phyloP scores from a whole-genome alignment of 148 eudicot species.

The Fallopia convolvulus region DNA sequence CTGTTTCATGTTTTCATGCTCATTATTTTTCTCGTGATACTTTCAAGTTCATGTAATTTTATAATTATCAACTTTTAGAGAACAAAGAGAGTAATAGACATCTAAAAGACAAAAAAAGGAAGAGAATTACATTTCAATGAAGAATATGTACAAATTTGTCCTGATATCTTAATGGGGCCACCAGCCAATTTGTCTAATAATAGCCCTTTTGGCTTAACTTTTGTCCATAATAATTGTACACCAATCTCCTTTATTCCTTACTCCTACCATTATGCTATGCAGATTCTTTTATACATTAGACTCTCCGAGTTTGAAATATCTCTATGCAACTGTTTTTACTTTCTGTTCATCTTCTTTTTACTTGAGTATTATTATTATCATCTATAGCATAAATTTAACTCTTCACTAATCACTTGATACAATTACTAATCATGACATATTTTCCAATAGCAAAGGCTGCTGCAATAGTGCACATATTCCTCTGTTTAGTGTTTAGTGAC shows the following conservation, averaged over 20 bases:
- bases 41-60: too few relatives aligned
- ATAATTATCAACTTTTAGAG: background rate
- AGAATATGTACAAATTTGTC: background rate
- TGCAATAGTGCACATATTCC: too few relatives aligned
- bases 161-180: background rate
- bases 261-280: background rate
- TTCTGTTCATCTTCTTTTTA: too few relatives aligned
- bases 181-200: background rate
- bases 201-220: background rate
- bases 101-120: background rate
- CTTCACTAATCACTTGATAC: background rate
- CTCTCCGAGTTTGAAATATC: too few relatives aligned
- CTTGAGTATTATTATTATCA: too few relatives aligned
- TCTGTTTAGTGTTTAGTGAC: background rate
- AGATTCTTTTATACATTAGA: background rate
- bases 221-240: slow-evolving; percentile 9
- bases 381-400: background rate
- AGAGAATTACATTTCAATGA: background rate
- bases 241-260: background rate
- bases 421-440: background rate
- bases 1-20: too few relatives aligned
- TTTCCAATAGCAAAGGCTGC: background rate
- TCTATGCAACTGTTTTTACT: too few relatives aligned
- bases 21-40: too few relatives aligned
- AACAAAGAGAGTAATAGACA: background rate